Conservation (phyloP, 140 eudicot genomes). For the Senecio squalidus region DNA sequence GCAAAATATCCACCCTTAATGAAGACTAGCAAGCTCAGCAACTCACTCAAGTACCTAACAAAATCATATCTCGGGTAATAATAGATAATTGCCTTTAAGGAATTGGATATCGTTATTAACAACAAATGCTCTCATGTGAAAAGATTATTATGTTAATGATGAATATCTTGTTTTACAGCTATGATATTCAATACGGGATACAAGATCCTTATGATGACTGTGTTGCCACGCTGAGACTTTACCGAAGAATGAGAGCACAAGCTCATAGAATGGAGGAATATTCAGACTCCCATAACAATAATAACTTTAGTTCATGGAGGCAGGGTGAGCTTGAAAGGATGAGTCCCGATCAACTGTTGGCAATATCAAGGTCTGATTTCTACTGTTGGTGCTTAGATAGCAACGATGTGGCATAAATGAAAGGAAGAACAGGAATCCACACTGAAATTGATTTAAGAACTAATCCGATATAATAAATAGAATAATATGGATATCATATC, state of each 20-base stretch:
- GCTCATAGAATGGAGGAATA: constrained; percentile 56
- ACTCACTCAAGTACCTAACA: constrained; percentile 86
- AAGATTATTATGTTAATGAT: constrained; percentile 6
- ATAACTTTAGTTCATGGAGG: constrained; percentile 67
- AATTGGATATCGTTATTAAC: not conserved
- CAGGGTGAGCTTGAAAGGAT: constrained; percentile 84
- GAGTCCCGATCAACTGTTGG: constrained; percentile 65
- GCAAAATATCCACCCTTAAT: constrained; percentile 92
- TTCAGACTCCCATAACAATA: constrained; percentile 72
- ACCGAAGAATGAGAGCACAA: constrained; percentile 74
- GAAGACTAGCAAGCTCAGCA: constrained; percentile 99
- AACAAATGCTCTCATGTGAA: not conserved
- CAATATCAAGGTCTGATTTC: constrained; percentile 79
- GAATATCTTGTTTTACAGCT: constrained; percentile 30
- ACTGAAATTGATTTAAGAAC: not conserved
- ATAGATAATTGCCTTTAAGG: not conserved
- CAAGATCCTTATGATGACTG: constrained; percentile 92
- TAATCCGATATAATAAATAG: not conserved
- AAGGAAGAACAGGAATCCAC: not conserved
- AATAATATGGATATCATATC: constrained; percentile 16
- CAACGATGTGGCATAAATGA: constrained; percentile 25
- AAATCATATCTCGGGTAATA: constrained; percentile 85
- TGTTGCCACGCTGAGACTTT: constrained; percentile 81
- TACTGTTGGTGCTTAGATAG: constrained; percentile 92
- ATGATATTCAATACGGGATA: constrained; percentile 73